A percentile compares a stretch with the other conserved stretches of the same genome.
phyloP scores from a whole-genome alignment of 768 basidiomycete species.

The Collybiopsis confluens region DNA sequence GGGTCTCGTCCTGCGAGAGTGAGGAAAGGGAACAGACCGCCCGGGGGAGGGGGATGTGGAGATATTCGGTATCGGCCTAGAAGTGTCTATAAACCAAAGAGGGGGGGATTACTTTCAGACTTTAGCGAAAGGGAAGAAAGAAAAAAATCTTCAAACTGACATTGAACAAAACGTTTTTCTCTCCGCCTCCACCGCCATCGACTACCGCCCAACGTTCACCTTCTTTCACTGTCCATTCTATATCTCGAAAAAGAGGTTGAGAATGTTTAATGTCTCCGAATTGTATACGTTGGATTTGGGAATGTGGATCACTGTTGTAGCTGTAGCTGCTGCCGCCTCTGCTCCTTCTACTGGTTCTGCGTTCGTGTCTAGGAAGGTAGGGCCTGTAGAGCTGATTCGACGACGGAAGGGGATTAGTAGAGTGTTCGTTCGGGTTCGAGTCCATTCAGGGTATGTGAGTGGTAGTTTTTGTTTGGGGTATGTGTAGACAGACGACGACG shows the following conservation, averaged over 20 bases:
- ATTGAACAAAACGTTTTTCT: conserved; percentile 61
- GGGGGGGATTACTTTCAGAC: no score
- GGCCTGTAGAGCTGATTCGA: no score
- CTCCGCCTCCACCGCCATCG: conserved; percentile 53
- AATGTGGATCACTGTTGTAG: conserved; percentile 27
- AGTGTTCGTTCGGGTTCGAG: no score
- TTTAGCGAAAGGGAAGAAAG: no score
- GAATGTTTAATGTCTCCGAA: conserved; percentile 50
- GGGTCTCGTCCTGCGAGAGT: conserved; percentile 39
- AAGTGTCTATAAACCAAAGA: conserved; percentile 42
- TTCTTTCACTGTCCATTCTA: conserved; percentile 57
- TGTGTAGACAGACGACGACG: no score
- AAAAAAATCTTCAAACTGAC: conserved; percentile 33
- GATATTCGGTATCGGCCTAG: conserved; percentile 68
- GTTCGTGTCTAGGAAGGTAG: no score
- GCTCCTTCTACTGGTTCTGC: no score
- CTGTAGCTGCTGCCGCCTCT: no score
- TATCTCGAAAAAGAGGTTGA: conserved; percentile 44
- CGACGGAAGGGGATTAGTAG: no score
- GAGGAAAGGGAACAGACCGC: conserved; percentile 79
- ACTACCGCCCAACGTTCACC: conserved; percentile 76
- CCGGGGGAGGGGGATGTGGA: conserved; percentile 54
- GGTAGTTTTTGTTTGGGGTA: no score
- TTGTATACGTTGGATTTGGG: conserved; percentile 49
- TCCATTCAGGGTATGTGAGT: no score